Conservation (phyloP, 1,284 basidiomycete species). For the Athelia psychrophila region DNA sequence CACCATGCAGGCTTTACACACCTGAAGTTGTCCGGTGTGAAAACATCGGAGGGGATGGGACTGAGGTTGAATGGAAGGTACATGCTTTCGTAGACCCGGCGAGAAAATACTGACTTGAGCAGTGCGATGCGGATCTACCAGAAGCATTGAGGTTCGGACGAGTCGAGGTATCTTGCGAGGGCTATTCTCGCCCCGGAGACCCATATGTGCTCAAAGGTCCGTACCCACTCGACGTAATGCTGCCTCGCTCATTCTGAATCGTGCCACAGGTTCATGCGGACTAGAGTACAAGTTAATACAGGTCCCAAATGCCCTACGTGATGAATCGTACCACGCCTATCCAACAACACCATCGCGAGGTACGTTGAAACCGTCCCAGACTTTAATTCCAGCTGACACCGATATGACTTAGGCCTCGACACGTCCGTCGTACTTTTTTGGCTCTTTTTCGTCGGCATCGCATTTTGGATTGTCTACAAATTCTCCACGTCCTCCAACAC, state of each 20-base stretch:
- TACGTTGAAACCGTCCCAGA: background rate
- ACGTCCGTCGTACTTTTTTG: conserved; percentile 45
- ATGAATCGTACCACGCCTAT: conserved; percentile 12
- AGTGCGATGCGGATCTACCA: conserved; percentile 92
- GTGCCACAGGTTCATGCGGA: conserved; percentile 76
- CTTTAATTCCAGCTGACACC: background rate
- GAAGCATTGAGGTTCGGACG: conserved; percentile 76
- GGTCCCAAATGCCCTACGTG: conserved; percentile 49
- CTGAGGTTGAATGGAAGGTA: conserved; percentile 85
- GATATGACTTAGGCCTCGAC: conserved; percentile 35
- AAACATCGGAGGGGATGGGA: conserved; percentile 73
- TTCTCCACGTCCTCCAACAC: conserved; percentile 56
- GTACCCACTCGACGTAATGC: conserved; percentile 11
- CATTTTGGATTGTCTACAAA: conserved; percentile 54
- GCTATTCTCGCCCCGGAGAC: conserved; percentile 80
- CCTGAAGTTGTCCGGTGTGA: conserved; percentile 87
- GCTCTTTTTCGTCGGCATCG: conserved; percentile 13
- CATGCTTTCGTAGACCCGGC: conserved; percentile 14
- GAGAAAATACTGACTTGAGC: conserved; percentile 2
- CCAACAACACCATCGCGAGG: no score
- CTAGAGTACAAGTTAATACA: conserved; percentile 78
- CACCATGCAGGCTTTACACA: conserved; percentile 70
- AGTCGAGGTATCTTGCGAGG: conserved; percentile 86
- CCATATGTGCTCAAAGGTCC: conserved; percentile 81
- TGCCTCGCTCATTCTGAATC: no score